Evolutionary conservation across 2,329 filamentous ascomycete genomes (phyloP), one percentile per base, ranked within the genome.

Genomic region (Clonostachys sp.): DNA sequence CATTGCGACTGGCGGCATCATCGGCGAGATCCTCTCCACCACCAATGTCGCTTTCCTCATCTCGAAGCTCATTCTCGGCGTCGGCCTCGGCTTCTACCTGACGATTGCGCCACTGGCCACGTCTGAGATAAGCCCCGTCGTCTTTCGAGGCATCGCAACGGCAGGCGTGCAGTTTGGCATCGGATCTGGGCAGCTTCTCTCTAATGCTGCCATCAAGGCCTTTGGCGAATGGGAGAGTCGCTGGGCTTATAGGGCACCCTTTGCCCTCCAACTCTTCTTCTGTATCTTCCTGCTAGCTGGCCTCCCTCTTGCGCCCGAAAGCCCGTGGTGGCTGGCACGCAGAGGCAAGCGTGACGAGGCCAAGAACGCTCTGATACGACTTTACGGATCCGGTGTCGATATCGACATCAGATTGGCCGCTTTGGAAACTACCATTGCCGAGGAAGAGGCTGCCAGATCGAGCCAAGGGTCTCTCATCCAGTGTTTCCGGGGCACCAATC

Each of bases 181-280:
- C 36, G 61, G 58, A 10, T 55, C 78, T 5, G 76, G 77, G 3
- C 76, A 81, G 54, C 61, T 78, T n/a, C 71, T 79, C 41, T 74
- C 74, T 16, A 75, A 77, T 38, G 72, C 72, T 6, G 75, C 78
- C 17, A 73, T 80, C 52, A 74, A 74, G 50, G 66, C 66, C 20
- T 75, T 80, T 57, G 64, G 77, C 17, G 57, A 65, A 40, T 65
- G 74, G n/a, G 57, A 66, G 8, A 73, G 75, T 45, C 59, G 74
- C 51, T 77, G 75, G 71, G 74, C 75, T 3, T 82, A 80, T 6
- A 55, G 73, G 34, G 53, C 62, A 6, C 56, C 54, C 55, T 51
- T 77, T 7, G 70, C 71, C 3, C 48, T 55, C 7, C 56, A 59
- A 49, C 50, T 56, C 34, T 53, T 57, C 47, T 63, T 59, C 51